Evolutionary conservation across 371 early-diverging fungal species (phyloP), one percentile per base, ranked within the genome.

Genomic region (Mycotypha africana): DNA sequence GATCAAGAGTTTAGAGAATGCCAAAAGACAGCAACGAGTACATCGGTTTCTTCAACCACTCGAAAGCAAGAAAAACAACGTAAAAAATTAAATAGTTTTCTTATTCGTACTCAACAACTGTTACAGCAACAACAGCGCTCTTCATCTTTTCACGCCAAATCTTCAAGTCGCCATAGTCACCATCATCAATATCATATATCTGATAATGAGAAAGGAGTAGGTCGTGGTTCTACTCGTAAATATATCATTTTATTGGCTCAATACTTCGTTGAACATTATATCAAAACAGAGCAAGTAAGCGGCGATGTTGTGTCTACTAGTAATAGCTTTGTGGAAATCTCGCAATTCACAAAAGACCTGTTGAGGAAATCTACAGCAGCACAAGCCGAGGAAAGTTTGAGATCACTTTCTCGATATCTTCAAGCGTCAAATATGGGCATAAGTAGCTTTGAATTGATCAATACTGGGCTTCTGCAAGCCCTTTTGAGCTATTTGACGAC

Each of bases 371-470:
- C n/a, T n/a, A n/a, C n/a, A n/a, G n/a, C n/a, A n/a, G n/a, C n/a
- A n/a, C n/a, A n/a, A n/a, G n/a, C n/a, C n/a, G n/a, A n/a, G n/a
- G n/a, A n/a, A n/a, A n/a, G n/a, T 4, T 45, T 53, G 41, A 19
- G 11, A 32, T 42, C 35, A 28, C 65, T 58, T 35, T 60, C 44
- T n/a, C 36, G 24, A 32, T 63, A 61, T 44, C 57, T 67, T 15
- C 54, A 50, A 51, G 58, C 36, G 14, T 66, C 51, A 38, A 42
- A 51, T 0, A 56, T 60, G 38, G 83, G 89, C 5, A 75, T 88
- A 32, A 91, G 91, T n/a, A 84, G 85, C 10, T 88, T 85, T 54
- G 93, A 93, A 61, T 62, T 92, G 35, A 59, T 84, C 40, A 86
- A 82, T 43, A 88, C 91, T 41, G 89, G 89, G 0, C 47, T 92